These are phyloP conservation scores for Schizochytrium sp. DNA, from an alignment of 108 stramenopile genomes.

Conservation along the genomic window DNA sequence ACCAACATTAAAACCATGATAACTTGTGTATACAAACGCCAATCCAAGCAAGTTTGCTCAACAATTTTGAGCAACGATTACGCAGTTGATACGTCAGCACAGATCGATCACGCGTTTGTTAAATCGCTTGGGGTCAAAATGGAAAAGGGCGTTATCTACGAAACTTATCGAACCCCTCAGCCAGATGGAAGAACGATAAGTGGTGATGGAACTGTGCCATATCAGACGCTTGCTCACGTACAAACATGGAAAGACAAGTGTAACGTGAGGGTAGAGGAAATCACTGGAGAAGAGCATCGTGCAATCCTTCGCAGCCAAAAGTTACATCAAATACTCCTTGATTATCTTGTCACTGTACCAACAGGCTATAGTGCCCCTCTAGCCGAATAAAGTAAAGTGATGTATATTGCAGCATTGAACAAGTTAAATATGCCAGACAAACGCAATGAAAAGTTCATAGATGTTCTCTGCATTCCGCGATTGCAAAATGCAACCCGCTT, in stretches of 20 bases:
- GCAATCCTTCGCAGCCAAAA: neutral
- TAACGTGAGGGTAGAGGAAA: neutral
- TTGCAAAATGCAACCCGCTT: no score
- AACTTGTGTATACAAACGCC: slow-evolving; percentile 72
- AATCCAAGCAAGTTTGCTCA: slow-evolving; percentile 25
- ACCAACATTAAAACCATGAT: slow-evolving; percentile 78
- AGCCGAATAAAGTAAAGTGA: neutral
- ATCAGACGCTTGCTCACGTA: neutral
- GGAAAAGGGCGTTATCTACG: slow-evolving; percentile 72
- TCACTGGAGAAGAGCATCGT: slow-evolving; percentile 10
- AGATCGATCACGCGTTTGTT: neutral
- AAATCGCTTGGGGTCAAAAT: slow-evolving; percentile 54
- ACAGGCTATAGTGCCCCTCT: neutral
- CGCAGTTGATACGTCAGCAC: neutral
- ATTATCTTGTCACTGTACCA: neutral
- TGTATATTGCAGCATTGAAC: no score
- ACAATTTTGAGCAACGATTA: neutral
- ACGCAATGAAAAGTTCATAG: no score
- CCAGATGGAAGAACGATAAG: neutral
- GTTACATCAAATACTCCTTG: neutral
- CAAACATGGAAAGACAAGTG: neutral
- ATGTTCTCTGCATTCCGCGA: no score
- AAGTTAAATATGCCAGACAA: no score
- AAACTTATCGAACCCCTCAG: slow-evolving; percentile 74
- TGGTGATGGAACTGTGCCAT: slow-evolving; percentile 38